Conservation (phyloP, 305 asterid genomes). For the Fraxinus nigra region DNA sequence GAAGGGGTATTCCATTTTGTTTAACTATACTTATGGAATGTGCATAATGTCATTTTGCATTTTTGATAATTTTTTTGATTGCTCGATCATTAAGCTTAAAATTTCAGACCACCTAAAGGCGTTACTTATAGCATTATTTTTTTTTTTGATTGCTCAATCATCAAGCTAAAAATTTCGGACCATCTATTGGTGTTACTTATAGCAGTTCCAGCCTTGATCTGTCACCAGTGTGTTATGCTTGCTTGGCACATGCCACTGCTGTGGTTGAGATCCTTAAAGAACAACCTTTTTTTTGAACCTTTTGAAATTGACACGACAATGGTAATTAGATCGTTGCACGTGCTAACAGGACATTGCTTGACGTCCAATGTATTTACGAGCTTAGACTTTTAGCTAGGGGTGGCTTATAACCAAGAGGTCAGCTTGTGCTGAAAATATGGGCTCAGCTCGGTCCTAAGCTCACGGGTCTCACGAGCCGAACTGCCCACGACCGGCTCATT, state of each 20-base stretch:
- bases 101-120: neutral
- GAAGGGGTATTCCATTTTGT: conserved; percentile 25
- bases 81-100: neutral
- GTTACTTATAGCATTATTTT: neutral
- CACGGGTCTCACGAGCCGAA: neutral
- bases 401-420: neutral
- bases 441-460: neutral
- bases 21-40: neutral
- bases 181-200: neutral
- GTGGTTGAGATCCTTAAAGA: neutral
- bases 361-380: neutral
- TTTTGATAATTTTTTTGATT: neutral
- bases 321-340: neutral
- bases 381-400: neutral
- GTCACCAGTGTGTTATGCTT: neutral
- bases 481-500: neutral
- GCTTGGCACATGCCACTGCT: neutral
- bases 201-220: neutral
- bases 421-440: neutral
- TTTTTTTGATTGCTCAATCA: neutral
- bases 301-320: neutral
- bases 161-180: neutral
- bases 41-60: neutral
- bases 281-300: neutral
- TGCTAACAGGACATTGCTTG: neutral